Evolutionary conservation across 2,329 filamentous ascomycete genomes (phyloP).

Genomic region (Hypocreales sp.): DNA sequence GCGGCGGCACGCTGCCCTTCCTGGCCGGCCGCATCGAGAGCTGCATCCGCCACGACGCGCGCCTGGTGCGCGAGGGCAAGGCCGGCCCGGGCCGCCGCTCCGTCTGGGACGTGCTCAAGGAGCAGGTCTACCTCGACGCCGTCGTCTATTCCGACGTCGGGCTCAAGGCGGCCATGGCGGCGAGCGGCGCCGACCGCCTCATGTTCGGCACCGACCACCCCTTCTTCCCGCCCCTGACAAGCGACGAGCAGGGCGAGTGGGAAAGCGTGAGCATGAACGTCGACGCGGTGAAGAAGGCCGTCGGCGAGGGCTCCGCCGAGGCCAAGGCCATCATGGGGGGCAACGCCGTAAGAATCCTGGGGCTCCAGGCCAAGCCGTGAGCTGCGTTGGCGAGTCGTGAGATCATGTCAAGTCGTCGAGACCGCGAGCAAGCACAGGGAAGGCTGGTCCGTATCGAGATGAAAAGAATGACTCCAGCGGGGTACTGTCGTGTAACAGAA

Average conservation of each 20-base stretch:
- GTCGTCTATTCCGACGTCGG: conserved; percentile 70
- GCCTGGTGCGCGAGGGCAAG: conserved; percentile 50
- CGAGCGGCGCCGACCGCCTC: conserved; percentile 50
- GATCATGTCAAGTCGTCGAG: too few species aligned
- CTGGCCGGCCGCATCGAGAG: conserved; percentile 78
- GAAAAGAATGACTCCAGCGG: too few species aligned
- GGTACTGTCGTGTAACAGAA: too few species aligned
- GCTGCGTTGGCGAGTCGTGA: too few species aligned
- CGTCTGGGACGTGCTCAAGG: conserved; percentile 40
- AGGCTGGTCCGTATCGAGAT: too few species aligned
- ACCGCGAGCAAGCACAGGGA: too few species aligned
- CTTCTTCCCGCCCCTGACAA: conserved; percentile 63
- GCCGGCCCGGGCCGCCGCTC: conserved; percentile 29
- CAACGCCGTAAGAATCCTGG: conserved; percentile 40
- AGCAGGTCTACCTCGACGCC: conserved; percentile 77
- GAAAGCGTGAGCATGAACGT: conserved; percentile 44
- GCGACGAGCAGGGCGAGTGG: conserved; percentile 49
- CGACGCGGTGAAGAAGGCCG: conserved; percentile 35
- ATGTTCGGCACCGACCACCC: conserved; percentile 77
- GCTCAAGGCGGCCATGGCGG: conserved; percentile 53
- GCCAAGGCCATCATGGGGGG: conserved; percentile 40
- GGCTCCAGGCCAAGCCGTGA: conserved; percentile 11
- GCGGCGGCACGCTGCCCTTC: conserved; percentile 78
- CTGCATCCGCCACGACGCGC: conserved; percentile 69
- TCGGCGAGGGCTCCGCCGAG: conserved; percentile 27